Percentiles rank a stretch among this genome's conserved stretches.
Evolutionary conservation across 306 rosid species (phyloP).

Genomic region (Cicer bijugum): DNA sequence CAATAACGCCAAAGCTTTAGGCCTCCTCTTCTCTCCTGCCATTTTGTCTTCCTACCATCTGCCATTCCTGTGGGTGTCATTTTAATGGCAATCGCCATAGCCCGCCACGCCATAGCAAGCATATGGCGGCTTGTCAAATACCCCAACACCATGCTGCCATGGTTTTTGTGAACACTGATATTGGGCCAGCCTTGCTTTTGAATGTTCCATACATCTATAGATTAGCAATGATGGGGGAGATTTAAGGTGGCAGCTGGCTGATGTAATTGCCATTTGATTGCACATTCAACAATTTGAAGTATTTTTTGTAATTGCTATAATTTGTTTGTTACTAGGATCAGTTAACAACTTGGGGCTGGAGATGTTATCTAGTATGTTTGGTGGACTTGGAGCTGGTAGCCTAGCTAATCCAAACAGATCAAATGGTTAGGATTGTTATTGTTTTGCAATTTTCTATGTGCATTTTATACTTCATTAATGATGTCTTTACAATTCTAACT

Average conservation of each 20-base stretch:
- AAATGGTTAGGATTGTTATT: conserved; percentile 58
- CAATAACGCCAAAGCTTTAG: not conserved
- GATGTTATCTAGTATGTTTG: conserved; percentile 81
- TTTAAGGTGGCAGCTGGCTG: conserved; percentile 31
- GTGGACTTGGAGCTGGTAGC: conserved; percentile 90
- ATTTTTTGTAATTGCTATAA: conserved; percentile 27
- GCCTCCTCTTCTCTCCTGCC: not conserved
- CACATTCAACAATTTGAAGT: conserved; percentile 4
- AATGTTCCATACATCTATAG: conserved; percentile 21
- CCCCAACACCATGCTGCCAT: not conserved
- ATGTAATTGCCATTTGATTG: conserved; percentile 35
- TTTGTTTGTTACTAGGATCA: conserved; percentile 49
- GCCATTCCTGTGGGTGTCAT: not conserved
- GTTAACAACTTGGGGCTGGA: conserved; percentile 67
- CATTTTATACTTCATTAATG: conserved; percentile 29
- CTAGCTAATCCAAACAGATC: conserved; percentile 71
- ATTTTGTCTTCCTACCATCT: not conserved
- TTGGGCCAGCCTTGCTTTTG: conserved; percentile 1
- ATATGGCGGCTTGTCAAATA: not conserved
- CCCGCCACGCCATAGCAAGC: not conserved
- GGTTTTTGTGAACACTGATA: not conserved
- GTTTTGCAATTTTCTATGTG: conserved; percentile 27
- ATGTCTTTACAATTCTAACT: conserved; percentile 22
- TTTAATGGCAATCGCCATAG: not conserved
- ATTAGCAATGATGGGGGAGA: conserved; percentile 14